Base-by-base conservation (phyloP, 768 basidiomycete species). In the Coprinellus aureogranulatus region DNA sequence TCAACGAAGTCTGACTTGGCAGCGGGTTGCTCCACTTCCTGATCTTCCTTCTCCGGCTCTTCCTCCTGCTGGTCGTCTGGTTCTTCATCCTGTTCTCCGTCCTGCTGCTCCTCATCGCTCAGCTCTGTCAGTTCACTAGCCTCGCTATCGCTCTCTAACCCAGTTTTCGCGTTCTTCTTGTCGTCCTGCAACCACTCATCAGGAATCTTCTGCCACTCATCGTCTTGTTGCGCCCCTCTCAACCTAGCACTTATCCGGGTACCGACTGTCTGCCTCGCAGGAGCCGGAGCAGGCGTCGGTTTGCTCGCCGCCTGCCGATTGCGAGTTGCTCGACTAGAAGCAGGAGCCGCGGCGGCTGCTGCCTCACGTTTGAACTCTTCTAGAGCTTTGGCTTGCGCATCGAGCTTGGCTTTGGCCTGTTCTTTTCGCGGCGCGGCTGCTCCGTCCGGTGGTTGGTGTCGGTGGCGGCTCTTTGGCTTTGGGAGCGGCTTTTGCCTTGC, bases 121-220 rank as follows among this genome's bases (percentile, higher is more conserved):
- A 92, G 76, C 62, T 89, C 88, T 0, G 90, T 91, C 62, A 92
- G 73, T 50, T 89, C 90, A 65, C 90, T 92, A n/a, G 79, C 80
- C 30, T 81, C 84, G 30, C 72, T 73, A 56, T 87, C 88, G 52
- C 79, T 81, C 68, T 86, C 86, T 56, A 88, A 65, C 6, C 87
- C 85, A 3, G 83, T 83, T 65, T 81, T 81, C 53, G 60, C 64
- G n/a, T 23, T 45, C 48, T 23, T 45, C 48, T 44, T 44, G 50
- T 14, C 58, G 52, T 54, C 27, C 25, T 77, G 66, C 58, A 88
- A 65, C 90, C 90, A 92, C 64, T 90, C 90, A 9, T 86, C 80
- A 0, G 91, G 92, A 25, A 93, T 80, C 55, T 82, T 77, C 70
- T 93, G 89, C 92, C 90, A 93, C 62, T 83, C 87, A 2, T 85